A percentile compares a stretch with the other conserved stretches of the same genome.
Conservation (phyloP, 768 basidiomycete genomes). For the Lentinus tigrinus region DNA sequence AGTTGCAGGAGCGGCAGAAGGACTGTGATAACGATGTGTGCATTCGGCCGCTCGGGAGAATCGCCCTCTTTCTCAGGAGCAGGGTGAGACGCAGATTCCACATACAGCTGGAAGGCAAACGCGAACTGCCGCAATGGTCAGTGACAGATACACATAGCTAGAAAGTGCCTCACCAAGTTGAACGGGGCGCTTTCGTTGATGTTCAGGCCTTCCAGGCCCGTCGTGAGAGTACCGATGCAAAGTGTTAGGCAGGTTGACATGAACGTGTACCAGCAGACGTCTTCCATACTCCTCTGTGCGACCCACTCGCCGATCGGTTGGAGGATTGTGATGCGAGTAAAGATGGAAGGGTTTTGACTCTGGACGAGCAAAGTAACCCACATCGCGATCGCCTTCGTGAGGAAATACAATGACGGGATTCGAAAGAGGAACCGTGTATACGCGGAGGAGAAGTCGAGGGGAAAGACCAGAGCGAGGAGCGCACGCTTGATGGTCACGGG, state of each 20-base stretch:
- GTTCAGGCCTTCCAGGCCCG: slow-evolving; percentile 63
- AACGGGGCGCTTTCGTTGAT: slow-evolving; percentile 57
- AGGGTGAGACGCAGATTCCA: slow-evolving; percentile 67
- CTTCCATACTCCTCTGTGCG: slow-evolving; percentile 49
- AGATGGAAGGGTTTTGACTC: slow-evolving; percentile 43
- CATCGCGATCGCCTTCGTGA: slow-evolving; percentile 53
- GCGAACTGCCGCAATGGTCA: slow-evolving; percentile 49
- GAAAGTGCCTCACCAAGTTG: slow-evolving; percentile 55
- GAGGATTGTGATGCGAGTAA: slow-evolving; percentile 29
- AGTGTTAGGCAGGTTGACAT: slow-evolving; percentile 64
- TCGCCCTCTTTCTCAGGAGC: slow-evolving; percentile 44
- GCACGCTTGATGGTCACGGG: slow-evolving; percentile 19
- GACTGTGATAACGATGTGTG: slow-evolving; percentile 71
- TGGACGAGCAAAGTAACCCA: slow-evolving; percentile 64
- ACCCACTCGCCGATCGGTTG: slow-evolving; percentile 45
- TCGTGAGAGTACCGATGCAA: slow-evolving; percentile 63
- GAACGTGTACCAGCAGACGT: slow-evolving; percentile 76
- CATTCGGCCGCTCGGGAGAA: slow-evolving; percentile 63
- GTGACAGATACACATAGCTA: neutral
- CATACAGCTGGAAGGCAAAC: slow-evolving; percentile 73
- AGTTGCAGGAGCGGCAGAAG: slow-evolving; percentile 74
- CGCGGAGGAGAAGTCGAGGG: slow-evolving; percentile 61
- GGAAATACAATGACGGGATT: slow-evolving; percentile 60
- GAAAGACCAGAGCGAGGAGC: slow-evolving; percentile 44
- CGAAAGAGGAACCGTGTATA: slow-evolving; percentile 58